Percentiles rank a stretch among this genome's conserved stretches.
Evolutionary conservation across 2,329 filamentous ascomycete genomes (phyloP).

Genomic region (Aspergillus texensis): DNA sequence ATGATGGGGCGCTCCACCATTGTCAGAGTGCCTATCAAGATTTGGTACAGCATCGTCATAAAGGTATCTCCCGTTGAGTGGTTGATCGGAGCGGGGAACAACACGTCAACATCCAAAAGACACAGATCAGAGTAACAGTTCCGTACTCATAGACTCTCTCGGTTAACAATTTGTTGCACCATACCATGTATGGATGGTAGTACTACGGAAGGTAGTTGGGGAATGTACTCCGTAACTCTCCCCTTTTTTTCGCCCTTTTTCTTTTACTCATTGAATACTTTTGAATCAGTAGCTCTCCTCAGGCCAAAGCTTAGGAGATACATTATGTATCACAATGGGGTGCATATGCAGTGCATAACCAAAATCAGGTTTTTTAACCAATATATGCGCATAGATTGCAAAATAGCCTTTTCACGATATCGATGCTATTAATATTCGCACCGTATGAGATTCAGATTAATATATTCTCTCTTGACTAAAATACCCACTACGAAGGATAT

Average conservation of each 20-base stretch:
- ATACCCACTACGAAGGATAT: not conserved
- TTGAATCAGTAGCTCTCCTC: not conserved
- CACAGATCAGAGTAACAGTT: not conserved
- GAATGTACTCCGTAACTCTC: not conserved
- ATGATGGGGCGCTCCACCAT: not conserved
- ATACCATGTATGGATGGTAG: not conserved
- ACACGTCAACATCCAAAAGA: not conserved
- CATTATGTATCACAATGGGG: not conserved
- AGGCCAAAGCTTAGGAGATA: not conserved
- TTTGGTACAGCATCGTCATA: not conserved
- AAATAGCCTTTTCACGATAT: not conserved
- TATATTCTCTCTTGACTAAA: not conserved
- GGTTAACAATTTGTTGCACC: not conserved
- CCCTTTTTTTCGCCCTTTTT: not conserved
- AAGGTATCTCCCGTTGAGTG: not conserved
- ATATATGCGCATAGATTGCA: not conserved
- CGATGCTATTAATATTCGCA: constrained; percentile 1
- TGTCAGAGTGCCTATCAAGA: not conserved
- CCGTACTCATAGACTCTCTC: not conserved
- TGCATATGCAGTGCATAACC: not conserved
- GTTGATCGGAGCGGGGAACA: not conserved
- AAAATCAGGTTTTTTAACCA: not conserved
- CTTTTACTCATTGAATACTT: not conserved
- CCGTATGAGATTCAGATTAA: not conserved
- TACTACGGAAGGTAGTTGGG: not conserved